These are phyloP conservation scores for Eucalyptus erythrocorys DNA, from an alignment of 345 rosid genomes.

Conservation along the genomic window DNA sequence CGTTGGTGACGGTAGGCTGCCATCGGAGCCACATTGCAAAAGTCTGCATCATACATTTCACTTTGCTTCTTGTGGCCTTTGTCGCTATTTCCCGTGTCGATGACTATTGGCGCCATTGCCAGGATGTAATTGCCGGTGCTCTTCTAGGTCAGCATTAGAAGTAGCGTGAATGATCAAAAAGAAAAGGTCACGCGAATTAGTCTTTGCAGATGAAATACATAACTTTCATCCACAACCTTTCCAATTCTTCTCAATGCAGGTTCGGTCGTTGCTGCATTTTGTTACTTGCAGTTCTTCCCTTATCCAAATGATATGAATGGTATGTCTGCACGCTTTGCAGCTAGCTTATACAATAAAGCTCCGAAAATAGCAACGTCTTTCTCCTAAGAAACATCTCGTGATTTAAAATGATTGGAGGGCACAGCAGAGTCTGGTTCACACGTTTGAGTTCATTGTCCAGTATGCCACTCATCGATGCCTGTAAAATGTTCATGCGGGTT, in stretches of 20 bases:
- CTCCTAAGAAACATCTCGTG: neutral
- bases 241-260: conserved; percentile 3
- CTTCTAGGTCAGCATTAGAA: conserved; percentile 19
- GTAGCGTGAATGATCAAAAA: neutral
- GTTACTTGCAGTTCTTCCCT: conserved; percentile 47
- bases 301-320: conserved; percentile 32
- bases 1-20: no score
- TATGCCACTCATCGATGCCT: neutral
- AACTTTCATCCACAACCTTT: neutral
- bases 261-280: conserved; percentile 24
- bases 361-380: neutral
- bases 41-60: conserved; percentile 35
- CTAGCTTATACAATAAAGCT: neutral
- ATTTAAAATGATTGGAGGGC: neutral
- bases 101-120: conserved; percentile 71
- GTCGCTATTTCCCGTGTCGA: conserved; percentile 44
- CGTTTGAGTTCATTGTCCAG: neutral
- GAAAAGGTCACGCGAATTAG: neutral
- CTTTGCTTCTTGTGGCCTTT: conserved; percentile 30
- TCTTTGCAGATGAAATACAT: neutral
- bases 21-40: conserved; percentile 41
- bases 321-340: neutral
- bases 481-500: conserved; percentile 5
- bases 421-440: neutral
- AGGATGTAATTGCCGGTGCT: conserved; percentile 53